Evolutionary conservation across 306 rosid genomes (phyloP), one percentile per base, ranked within the genome.

Genomic region (Trifolium repens): DNA sequence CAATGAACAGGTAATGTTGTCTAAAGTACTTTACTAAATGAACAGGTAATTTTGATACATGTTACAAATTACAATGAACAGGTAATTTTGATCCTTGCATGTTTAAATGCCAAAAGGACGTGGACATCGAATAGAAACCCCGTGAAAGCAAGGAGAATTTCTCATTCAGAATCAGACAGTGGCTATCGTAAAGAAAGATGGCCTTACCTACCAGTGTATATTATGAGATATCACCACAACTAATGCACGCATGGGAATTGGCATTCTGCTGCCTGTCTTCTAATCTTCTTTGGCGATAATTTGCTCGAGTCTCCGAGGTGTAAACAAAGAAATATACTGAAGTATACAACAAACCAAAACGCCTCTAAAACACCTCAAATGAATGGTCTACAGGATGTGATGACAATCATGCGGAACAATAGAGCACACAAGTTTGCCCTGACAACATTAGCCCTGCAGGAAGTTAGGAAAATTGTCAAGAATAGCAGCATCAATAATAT

Each of bases 71-170:
- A 24, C n/a, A 16, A 2, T 8, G 50, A 74, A 43, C 72, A 43
- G 22, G n/a, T 44, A 60, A 73, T 49, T 73, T 50, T 57, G 22
- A 71, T 70, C 34, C 30, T 43, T 55, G 58, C 30, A 43, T 71
- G 59, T 52, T 53, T 24, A 63, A 69, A 61, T 13, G 68, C 42
- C 55, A 43, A 62, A 61, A 32, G 69, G 73, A 50, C 7, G 16
- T 15, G 63, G 53, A 11, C 27, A 14, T 49, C 27, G 11, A 60
- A 55, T 49, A 19, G 27, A 37, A 70, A 70, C 19, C 47, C 70
- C 16, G 2, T 24, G 39, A 54, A 72, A 27, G 39, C 52, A n/a
- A 17, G 50, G 67, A 42, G 15, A 79, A 67, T 8, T 57, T 66
- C 27, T 42, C 13, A 26, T 58, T 74, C 71, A 47, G 50, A 46